Evolutionary conservation across 495 filamentous ascomycete genomes (phyloP).

Genomic region (Penicillium nucicola): DNA sequence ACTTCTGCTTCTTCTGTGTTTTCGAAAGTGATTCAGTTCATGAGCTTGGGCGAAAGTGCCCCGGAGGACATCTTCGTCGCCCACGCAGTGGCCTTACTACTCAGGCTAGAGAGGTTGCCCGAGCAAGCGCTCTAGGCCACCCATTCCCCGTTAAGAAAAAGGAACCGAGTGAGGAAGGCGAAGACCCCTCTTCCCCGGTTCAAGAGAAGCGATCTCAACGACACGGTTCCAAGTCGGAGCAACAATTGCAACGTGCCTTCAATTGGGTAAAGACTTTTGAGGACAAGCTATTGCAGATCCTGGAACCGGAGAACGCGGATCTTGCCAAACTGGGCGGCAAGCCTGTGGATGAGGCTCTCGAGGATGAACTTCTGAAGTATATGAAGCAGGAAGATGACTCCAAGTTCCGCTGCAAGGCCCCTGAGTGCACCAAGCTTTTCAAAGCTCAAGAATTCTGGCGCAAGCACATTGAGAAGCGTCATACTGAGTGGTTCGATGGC

Average conservation of each 20-base stretch:
- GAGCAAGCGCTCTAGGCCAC: constrained; percentile 73
- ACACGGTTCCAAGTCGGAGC: constrained; percentile 69
- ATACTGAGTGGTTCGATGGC: constrained; percentile 79
- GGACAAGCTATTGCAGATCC: constrained; percentile 87
- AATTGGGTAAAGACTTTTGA: constrained; percentile 99
- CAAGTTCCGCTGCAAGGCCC: constrained; percentile 94
- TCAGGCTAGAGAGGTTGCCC: constrained; percentile 78
- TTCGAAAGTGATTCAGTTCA: constrained; percentile 97
- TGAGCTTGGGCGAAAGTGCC: constrained; percentile 91
- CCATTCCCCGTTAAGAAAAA: constrained; percentile 79
- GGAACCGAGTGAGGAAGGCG: constrained; percentile 59
- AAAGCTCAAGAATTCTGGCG: constrained; percentile 95
- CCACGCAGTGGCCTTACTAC: constrained; percentile 78
- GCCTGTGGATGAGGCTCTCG: constrained; percentile 76
- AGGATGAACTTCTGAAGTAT: constrained; percentile 80
- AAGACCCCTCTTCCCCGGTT: constrained; percentile 58
- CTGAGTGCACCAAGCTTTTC: constrained; percentile 94
- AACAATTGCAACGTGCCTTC: constrained; percentile 89
- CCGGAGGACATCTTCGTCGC: constrained; percentile 91
- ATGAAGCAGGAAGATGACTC: constrained; percentile 97
- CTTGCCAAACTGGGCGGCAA: constrained; percentile 86
- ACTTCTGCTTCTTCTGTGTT: constrained; percentile 99
- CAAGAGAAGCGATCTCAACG: constrained; percentile 66
- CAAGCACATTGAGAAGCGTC: constrained; percentile 97
- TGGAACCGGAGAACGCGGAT: constrained; percentile 86